Evolutionary conservation across 202 grass and related monocot species (phyloP).

Genomic region (Carex sylvatica): DNA sequence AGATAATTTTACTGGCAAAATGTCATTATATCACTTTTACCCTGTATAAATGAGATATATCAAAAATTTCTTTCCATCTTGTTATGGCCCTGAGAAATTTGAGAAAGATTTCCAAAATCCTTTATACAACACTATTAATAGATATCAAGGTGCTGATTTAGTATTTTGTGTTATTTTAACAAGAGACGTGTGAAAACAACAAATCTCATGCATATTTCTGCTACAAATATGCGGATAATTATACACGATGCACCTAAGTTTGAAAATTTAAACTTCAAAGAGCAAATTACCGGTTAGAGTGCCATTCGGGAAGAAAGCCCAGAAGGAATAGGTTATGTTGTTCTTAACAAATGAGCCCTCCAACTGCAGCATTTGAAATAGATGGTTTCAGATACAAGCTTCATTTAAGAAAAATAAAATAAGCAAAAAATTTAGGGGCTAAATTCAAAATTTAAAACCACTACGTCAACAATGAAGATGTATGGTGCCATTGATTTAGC

Average conservation of each 20-base stretch:
- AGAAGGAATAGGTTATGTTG: conserved; percentile 70
- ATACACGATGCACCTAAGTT: not conserved
- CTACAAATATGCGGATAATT: not conserved
- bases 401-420: not conserved
- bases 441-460: not conserved
- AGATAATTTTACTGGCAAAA: not conserved
- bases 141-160: not conserved
- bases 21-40: not conserved
- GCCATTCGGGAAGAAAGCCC: conserved; percentile 84
- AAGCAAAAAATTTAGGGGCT: not conserved
- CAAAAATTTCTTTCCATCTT: too few relatives aligned
- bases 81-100: not conserved
- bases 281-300: conserved; percentile 58
- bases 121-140: not conserved
- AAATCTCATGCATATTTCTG: not conserved
- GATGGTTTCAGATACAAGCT: not conserved
- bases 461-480: not conserved
- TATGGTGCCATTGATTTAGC: not conserved
- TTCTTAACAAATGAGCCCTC: conserved; percentile 81
- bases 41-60: not conserved
- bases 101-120: not conserved
- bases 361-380: conserved; percentile 51
- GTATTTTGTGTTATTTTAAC: not conserved
- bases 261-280: not conserved
- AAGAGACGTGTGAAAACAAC: conserved; percentile 14